These are phyloP conservation scores for Desmodesmus armatus DNA, from an alignment of 139 green algal species.

Conservation along the genomic window DNA sequence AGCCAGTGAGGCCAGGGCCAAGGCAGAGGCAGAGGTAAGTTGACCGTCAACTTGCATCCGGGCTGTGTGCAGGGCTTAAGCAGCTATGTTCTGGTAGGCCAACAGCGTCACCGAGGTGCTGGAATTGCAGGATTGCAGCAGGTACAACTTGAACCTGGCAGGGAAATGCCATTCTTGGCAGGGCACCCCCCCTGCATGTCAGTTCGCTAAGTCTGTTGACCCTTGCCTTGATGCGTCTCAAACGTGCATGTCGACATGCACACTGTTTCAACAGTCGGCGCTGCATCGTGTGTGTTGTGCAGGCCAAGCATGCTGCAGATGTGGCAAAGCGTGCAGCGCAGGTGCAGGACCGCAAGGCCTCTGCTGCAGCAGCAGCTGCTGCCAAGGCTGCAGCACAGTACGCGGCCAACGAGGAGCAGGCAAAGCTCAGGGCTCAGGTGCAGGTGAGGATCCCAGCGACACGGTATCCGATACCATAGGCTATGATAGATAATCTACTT, in stretches of 20 bases:
- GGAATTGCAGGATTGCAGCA: too few species aligned
- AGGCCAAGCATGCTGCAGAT: conserved; percentile 36
- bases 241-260: too few species aligned
- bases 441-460: not conserved
- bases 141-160: too few species aligned
- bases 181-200: too few species aligned
- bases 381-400: conserved; percentile 35
- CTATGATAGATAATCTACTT: not conserved
- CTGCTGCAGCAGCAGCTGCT: conserved; percentile 10
- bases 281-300: too few species aligned
- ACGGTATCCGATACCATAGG: not conserved
- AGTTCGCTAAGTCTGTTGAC: too few species aligned
- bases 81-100: too few species aligned
- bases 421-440: not conserved
- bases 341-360: not conserved
- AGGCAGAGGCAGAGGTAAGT: conserved; percentile 12
- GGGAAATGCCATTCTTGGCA: too few species aligned
- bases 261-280: too few species aligned
- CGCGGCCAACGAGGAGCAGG: not conserved
- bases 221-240: too few species aligned
- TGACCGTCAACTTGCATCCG: not conserved
- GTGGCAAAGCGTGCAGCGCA: conserved; percentile 11
- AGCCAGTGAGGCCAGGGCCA: conserved; percentile 3
- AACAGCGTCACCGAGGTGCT: too few species aligned
- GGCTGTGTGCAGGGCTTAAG: not conserved